Evolutionary conservation across 306 rosid species (phyloP).

Genomic region (Casuarina glauca): DNA sequence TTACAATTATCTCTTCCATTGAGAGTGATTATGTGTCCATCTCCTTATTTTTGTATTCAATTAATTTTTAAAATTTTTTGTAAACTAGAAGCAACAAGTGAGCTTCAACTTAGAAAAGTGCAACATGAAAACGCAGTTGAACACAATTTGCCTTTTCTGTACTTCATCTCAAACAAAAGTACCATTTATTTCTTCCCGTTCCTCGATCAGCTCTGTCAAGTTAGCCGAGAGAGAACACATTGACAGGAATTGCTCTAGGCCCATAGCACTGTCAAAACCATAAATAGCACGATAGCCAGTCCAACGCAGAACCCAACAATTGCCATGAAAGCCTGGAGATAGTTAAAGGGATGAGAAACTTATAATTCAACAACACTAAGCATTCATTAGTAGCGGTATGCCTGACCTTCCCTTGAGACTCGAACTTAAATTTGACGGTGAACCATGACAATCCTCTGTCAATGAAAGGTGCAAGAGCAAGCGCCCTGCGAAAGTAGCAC

Average conservation of each 20-base stretch:
- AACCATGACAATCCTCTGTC: slow-evolving; percentile 82
- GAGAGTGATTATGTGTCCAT: too few relatives aligned
- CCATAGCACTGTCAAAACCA: slow-evolving; percentile 68
- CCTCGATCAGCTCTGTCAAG: background rate
- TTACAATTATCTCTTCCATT: too few relatives aligned
- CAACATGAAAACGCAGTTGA: background rate
- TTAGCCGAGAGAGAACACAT: background rate
- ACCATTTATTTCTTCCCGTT: background rate
- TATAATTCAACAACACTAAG: slow-evolving; percentile 2
- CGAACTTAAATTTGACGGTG: slow-evolving; percentile 64
- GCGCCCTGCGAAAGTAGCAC: slow-evolving; percentile 62
- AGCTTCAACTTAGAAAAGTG: background rate
- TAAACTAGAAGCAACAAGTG: too few relatives aligned
- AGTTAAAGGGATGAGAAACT: slow-evolving; percentile 7
- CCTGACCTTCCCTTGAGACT: slow-evolving; percentile 76
- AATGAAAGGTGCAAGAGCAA: slow-evolving; percentile 81
- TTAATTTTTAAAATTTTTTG: too few relatives aligned
- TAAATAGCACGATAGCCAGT: slow-evolving; percentile 63
- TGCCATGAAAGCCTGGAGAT: slow-evolving; percentile 68
- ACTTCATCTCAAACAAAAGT: background rate
- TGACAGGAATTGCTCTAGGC: slow-evolving; percentile 43
- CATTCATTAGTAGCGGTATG: background rate
- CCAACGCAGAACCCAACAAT: slow-evolving; percentile 72
- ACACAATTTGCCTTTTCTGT: background rate
- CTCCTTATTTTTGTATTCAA: too few relatives aligned